Percentiles rank a stretch among this genome's conserved stretches.
Conservation (phyloP, 352 stramenopile genomes). For the Pythium plurisporium region DNA sequence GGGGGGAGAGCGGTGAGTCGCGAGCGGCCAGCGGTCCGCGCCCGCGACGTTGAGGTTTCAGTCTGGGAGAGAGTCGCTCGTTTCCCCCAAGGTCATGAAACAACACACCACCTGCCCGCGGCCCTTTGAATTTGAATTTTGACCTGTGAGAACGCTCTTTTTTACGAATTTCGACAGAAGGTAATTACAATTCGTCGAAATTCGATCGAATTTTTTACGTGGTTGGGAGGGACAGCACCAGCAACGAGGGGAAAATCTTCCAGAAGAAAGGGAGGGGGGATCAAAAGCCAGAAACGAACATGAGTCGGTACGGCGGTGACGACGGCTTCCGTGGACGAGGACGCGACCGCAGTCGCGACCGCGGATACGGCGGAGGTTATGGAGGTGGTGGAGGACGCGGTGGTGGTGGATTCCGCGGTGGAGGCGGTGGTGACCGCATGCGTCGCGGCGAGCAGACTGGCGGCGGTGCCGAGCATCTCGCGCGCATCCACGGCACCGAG, state of each 20-base stretch:
- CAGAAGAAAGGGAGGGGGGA: slow-evolving; percentile 1
- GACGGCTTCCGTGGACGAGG: slow-evolving; percentile 63
- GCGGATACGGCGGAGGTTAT: slow-evolving; percentile 31
- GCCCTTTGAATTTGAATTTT: slow-evolving; percentile 34
- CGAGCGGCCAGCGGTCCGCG: no score
- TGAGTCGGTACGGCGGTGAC: slow-evolving; percentile 67
- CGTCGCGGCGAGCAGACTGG: slow-evolving; percentile 63
- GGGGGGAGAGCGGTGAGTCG: neutral
- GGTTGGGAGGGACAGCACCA: no score
- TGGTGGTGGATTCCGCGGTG: slow-evolving; percentile 34
- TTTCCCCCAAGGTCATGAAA: neutral
- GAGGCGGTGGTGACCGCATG: slow-evolving; percentile 54
- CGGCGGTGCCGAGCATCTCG: slow-evolving; percentile 93
- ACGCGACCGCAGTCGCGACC: slow-evolving; percentile 70
- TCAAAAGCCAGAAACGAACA: slow-evolving; percentile 16
- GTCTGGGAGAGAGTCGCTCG: neutral
- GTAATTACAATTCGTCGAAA: slow-evolving; percentile 8
- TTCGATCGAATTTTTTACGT: slow-evolving; percentile 15
- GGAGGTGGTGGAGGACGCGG: slow-evolving; percentile 24
- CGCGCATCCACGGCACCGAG: slow-evolving; percentile 97
- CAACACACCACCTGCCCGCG: slow-evolving; percentile 7
- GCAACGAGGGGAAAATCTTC: slow-evolving; percentile 23
- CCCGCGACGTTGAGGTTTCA: slow-evolving; percentile 22
- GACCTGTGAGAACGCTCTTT: slow-evolving; percentile 12
- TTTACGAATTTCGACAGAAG: slow-evolving; percentile 2